Base-by-base conservation (phyloP, 331 rosid genomes). In the Arachis monticola region DNA sequence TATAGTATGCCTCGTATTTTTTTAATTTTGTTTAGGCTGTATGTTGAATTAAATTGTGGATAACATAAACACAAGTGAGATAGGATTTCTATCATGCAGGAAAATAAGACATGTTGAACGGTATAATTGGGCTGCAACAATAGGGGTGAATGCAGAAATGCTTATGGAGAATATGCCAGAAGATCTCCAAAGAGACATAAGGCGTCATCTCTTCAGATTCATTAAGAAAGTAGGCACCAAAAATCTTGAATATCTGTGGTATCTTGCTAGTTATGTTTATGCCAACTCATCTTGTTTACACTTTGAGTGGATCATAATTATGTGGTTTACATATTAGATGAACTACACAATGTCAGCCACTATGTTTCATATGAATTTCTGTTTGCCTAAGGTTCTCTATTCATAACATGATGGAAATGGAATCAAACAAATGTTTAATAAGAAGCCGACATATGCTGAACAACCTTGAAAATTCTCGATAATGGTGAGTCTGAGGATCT, bases 131-230 rank as follows among this genome's bases (percentile, higher is more conserved):
- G 93, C 93, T 62, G 96, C 96, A 45, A 90, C 96, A 64, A 90
- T 93, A 81, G 97, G 97, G 0, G 97, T 90, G 67, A 87, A 90
- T 82, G 97, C 90, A 71, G 96, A 88, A 80, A 58, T 30, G 31
- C 90, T 90, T 80, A 66, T 92, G 60, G 94, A 85, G 77, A 83
- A 84, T 79, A 78, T 90, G 80, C 96, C 96, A 1, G 97, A 92
- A 80, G 97, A 93, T 82, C 90, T 93, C 69, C 96, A 85, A 75
- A 87, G 88, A 51, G 93, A 89, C 72, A 91, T 91, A 81, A 84
- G 96, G 67, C 96, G 94, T 9, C 98, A 93, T 86, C 94, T 93
- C 60, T 93, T 89, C 79, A 85, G 67, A 76, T 89, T 91, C 66
- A 75, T 91, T 53, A 89, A 81, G 65, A 93, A 91, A 50, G 98